Conservation (phyloP, 441 rosid genomes). For the Populus trichocarpa region DNA sequence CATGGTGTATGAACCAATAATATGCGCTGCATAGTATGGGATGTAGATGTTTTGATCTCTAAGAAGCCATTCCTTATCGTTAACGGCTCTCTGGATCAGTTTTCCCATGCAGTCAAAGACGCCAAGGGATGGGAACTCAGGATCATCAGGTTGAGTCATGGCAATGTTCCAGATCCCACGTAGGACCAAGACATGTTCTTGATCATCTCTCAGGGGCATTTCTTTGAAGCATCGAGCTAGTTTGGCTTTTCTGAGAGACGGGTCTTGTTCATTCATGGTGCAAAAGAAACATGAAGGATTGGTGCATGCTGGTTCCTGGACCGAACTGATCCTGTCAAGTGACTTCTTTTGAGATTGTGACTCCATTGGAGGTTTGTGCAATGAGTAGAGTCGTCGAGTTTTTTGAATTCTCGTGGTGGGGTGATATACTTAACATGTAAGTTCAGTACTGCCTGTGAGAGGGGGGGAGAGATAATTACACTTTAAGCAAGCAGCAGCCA, state of each 20-base stretch:
- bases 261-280: slow-evolving; percentile 58
- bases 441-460: not conserved
- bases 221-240: slow-evolving; percentile 55
- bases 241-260: slow-evolving; percentile 45
- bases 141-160: slow-evolving; percentile 68
- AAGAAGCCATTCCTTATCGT: slow-evolving; percentile 56
- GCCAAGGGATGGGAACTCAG: slow-evolving; percentile 76
- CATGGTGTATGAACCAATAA: slow-evolving; percentile 77
- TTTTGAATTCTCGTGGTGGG: slow-evolving; percentile 10
- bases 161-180: slow-evolving; percentile 79
- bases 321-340: not conserved
- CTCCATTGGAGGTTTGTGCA: slow-evolving; percentile 18
- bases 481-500: not conserved
- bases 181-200: slow-evolving; percentile 62
- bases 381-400: not conserved
- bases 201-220: slow-evolving; percentile 53
- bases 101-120: slow-evolving; percentile 72
- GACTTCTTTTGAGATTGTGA: slow-evolving; percentile 8
- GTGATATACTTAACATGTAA: not conserved
- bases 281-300: slow-evolving; percentile 79
- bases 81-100: slow-evolving; percentile 50
- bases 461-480: not conserved
- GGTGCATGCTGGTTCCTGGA: slow-evolving; percentile 32
- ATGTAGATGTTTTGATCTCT: slow-evolving; percentile 75
- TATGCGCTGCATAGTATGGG: slow-evolving; percentile 84